phyloP scores from a whole-genome alignment of 345 rosid species.

The Eutrema japonicum region DNA sequence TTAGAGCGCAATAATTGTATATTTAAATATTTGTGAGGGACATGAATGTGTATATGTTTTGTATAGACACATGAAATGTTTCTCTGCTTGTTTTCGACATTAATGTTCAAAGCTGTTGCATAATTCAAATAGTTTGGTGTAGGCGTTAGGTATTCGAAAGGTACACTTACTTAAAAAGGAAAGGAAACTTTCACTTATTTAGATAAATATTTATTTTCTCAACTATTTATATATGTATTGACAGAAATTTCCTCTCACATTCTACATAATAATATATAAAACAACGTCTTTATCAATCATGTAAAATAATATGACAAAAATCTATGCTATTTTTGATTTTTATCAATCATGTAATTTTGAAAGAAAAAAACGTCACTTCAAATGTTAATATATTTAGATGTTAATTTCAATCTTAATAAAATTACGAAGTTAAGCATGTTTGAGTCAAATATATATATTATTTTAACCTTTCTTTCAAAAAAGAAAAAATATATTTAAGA shows the following conservation, averaged over 20 bases:
- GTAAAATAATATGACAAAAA: no score
- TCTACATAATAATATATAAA: no score
- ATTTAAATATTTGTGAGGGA: slow-evolving; percentile 19
- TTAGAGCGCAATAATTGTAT: slow-evolving; percentile 30
- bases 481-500: no score
- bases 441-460: no score
- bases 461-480: no score
- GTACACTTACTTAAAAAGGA: slow-evolving; percentile 29
- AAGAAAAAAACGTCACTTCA: no score
- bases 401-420: no score
- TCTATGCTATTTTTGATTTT: no score
- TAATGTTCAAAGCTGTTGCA: slow-evolving; percentile 8
- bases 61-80: slow-evolving; percentile 41
- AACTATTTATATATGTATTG: background rate
- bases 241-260: background rate
- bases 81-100: slow-evolving; percentile 30
- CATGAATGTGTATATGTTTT: slow-evolving; percentile 43
- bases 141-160: slow-evolving; percentile 40
- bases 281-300: no score
- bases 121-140: slow-evolving; percentile 19
- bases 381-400: no score
- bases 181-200: background rate
- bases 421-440: no score
- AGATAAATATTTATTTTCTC: background rate
- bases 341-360: no score